Evolutionary conservation across 352 stramenopile species (phyloP).

Genomic region (Thraustotheca clavata): DNA sequence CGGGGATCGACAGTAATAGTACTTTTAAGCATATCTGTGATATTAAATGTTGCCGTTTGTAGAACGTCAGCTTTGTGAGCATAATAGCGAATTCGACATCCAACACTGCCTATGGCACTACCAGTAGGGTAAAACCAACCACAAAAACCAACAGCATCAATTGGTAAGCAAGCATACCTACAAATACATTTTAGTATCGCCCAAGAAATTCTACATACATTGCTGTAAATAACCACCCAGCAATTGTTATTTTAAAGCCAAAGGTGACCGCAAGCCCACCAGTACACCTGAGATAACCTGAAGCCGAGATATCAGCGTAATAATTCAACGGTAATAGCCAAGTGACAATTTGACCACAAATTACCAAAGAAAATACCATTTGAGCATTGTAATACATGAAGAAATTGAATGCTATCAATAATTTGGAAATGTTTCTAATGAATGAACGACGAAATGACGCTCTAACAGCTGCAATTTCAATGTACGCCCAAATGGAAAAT

Average conservation of each 20-base stretch:
- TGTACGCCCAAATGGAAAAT: slow-evolving; percentile 23
- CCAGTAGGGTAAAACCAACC: slow-evolving; percentile 22
- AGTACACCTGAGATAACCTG: slow-evolving; percentile 21
- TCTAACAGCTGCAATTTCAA: slow-evolving; percentile 27
- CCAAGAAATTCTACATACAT: slow-evolving; percentile 25
- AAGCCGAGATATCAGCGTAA: background rate
- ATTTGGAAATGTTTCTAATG: slow-evolving; percentile 31
- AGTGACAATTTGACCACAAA: slow-evolving; percentile 28
- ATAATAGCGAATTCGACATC: slow-evolving; percentile 32
- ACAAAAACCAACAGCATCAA: slow-evolving; percentile 21
- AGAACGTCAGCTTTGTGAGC: slow-evolving; percentile 32
- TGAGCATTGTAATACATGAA: slow-evolving; percentile 35
- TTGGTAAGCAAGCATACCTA: slow-evolving; percentile 24
- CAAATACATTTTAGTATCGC: background rate
- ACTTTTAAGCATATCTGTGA: slow-evolving; percentile 23
- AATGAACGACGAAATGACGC: slow-evolving; percentile 31
- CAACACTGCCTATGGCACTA: background rate
- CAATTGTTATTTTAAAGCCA: slow-evolving; percentile 28
- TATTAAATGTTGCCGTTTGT: slow-evolving; percentile 6
- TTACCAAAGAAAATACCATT: slow-evolving; percentile 27
- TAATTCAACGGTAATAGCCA: slow-evolving; percentile 30
- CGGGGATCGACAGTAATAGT: slow-evolving; percentile 25
- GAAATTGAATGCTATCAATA: slow-evolving; percentile 37
- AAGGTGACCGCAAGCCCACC: slow-evolving; percentile 28
- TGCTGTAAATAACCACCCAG: slow-evolving; percentile 26